phyloP scores from a whole-genome alignment of 1,284 basidiomycete genomes.

The Cerrena zonata region DNA sequence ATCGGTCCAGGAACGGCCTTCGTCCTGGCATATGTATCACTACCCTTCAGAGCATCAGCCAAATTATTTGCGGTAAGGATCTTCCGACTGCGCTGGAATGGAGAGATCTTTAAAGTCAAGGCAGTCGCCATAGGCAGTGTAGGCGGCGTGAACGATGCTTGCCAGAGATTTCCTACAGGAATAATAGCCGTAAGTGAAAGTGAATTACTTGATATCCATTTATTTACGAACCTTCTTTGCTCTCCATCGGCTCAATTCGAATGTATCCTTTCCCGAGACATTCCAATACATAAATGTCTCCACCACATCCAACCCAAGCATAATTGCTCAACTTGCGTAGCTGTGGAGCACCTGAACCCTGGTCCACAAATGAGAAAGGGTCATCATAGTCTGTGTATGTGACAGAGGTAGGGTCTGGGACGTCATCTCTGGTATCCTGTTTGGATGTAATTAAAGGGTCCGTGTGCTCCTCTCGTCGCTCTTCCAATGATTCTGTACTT shows the following conservation, averaged over 20 bases:
- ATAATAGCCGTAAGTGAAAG: neutral
- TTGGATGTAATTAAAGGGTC: neutral
- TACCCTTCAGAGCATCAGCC: conserved; percentile 55
- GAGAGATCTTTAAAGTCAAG: conserved; percentile 42
- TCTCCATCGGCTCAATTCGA: conserved; percentile 51
- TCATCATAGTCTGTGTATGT: conserved; percentile 80
- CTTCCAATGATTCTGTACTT: conserved; percentile 40
- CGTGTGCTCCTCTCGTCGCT: conserved; percentile 19
- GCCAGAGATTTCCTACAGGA: conserved; percentile 27
- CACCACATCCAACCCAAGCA: conserved; percentile 83
- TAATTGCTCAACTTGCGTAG: conserved; percentile 44
- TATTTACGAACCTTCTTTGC: conserved; percentile 33
- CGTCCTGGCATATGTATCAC: conserved; percentile 58
- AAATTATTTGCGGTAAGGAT: conserved; percentile 52
- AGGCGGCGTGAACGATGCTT: conserved; percentile 52
- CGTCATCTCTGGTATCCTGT: conserved; percentile 23
- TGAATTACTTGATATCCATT: neutral
- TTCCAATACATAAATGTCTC: conserved; percentile 71
- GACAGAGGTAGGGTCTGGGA: conserved; percentile 60
- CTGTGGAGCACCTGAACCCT: conserved; percentile 49
- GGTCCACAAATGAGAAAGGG: conserved; percentile 61
- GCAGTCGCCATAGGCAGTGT: conserved; percentile 43
- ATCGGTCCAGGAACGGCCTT: conserved; percentile 49
- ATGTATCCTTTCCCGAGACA: conserved; percentile 73
- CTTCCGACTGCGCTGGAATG: conserved; percentile 47